Evolutionary conservation across 1,139 yeast species (phyloP), one percentile per base, ranked within the genome.

Genomic region (Magnusiomyces fungicola): DNA sequence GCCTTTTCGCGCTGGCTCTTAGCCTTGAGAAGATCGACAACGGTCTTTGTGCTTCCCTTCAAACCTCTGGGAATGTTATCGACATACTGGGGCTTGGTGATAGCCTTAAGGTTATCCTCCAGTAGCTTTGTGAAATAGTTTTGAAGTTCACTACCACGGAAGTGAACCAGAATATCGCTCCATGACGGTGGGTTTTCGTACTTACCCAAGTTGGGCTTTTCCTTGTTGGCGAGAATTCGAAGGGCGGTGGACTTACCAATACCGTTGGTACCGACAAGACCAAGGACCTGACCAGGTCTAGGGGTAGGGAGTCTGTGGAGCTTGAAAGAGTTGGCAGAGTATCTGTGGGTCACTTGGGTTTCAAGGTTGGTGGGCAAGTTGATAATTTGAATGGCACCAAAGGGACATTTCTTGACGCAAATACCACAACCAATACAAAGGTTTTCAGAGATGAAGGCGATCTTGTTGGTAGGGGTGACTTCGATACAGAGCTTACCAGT

Each of bases 381-480:
- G 73, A 92, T 92, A 67, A 92, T 90, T 65, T 80, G 84, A 62
- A 92, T 90, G 58, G 98, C 98, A 62, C 90, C 96, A 65, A 92
- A 92, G 27, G 98, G 98, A 72, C 98, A 92, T 68, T 89, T 92
- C 70, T 92, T 92, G 47, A 89, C 96, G 77, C 98, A 92, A 62
- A 92, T 92, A 89, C 98, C 98, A 75, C 98, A 92, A 67, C 98
- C 98, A 63, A 92, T 92, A 78, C 98, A 92, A 66, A 92, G 75
- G 41, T 75, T 86, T 69, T 92, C 98, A n/a, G 96, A 87, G 55
- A 92, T 87, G 67, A 90, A 92, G 23, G 97, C 96, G 64, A 92
- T 88, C 67, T 92, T 92, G 53, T 87, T 81, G 27, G 83, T 77
- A 53, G 97, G 96, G 0, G 88, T 73, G 45, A 92, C 98, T 70